phyloP scores from a whole-genome alignment of 1,284 basidiomycete genomes.

The Boletellus deceptivus region DNA sequence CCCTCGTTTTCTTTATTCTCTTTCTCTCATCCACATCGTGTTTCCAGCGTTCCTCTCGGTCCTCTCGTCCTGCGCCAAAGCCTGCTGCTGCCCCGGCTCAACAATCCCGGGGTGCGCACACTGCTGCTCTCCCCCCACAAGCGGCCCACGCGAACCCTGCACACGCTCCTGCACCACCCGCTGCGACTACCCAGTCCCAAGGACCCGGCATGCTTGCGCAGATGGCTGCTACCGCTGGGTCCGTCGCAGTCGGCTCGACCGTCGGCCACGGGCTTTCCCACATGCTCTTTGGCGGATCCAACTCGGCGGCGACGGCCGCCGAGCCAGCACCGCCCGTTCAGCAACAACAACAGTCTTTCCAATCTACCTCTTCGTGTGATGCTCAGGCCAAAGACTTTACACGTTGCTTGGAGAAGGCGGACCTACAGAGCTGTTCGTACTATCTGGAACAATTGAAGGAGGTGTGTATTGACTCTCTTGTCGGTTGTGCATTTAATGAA shows the following conservation, averaged over 20 bases:
- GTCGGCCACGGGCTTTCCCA: slow-evolving; percentile 81
- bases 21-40: not conserved
- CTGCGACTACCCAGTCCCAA: slow-evolving; percentile 28
- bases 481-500: slow-evolving; percentile 6
- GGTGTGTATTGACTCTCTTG: slow-evolving; percentile 42
- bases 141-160: slow-evolving; percentile 44
- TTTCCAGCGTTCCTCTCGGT: slow-evolving; percentile 57
- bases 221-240: slow-evolving; percentile 89
- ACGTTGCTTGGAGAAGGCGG: slow-evolving; percentile 73
- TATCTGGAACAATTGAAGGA: slow-evolving; percentile 83
- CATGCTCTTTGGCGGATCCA: slow-evolving; percentile 77
- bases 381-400: slow-evolving; percentile 78
- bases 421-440: slow-evolving; percentile 74
- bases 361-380: slow-evolving; percentile 55
- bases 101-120: slow-evolving; percentile 35
- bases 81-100: slow-evolving; percentile 43
- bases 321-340: slow-evolving; percentile 46
- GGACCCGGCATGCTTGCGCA: slow-evolving; percentile 69
- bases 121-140: slow-evolving; percentile 27
- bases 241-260: slow-evolving; percentile 80
- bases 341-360: slow-evolving; percentile 35
- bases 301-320: slow-evolving; percentile 37
- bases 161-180: slow-evolving; percentile 41
- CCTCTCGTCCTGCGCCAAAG: slow-evolving; percentile 57
- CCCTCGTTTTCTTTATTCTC: not conserved